These are phyloP conservation scores for Suillus luteus DNA, from an alignment of 768 basidiomycete genomes.

Conservation along the genomic window DNA sequence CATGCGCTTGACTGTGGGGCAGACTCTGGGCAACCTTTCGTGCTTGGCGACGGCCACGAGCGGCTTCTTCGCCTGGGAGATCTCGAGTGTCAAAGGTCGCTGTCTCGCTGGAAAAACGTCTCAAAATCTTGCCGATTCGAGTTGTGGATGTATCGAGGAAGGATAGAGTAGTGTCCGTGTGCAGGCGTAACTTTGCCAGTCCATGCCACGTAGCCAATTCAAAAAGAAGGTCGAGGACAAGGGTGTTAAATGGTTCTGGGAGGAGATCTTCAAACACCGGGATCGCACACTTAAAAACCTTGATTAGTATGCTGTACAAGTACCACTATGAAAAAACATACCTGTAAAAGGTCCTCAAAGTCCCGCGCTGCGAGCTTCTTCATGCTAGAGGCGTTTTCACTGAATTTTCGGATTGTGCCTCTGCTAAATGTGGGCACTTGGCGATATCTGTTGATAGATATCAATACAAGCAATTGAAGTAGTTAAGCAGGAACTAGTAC, in stretches of 20 bases:
- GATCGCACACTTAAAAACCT: conserved; percentile 27
- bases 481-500: too few species aligned
- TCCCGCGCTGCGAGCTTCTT: conserved; percentile 15
- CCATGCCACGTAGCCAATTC: conserved; percentile 23
- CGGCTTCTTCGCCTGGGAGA: conserved; percentile 34
- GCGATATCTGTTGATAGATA: conserved; percentile 13
- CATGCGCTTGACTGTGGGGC: neutral
- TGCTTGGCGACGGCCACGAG: conserved; percentile 18
- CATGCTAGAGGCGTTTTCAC: conserved; percentile 19
- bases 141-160: conserved; percentile 22
- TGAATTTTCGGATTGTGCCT: conserved; percentile 11
- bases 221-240: conserved; percentile 20
- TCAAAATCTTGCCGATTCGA: conserved; percentile 25
- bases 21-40: neutral
- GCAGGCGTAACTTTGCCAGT: conserved; percentile 18
- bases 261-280: conserved; percentile 19
- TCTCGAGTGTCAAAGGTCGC: conserved; percentile 34
- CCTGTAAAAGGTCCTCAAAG: conserved; percentile 18
- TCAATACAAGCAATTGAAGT: neutral
- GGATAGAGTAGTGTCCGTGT: conserved; percentile 17
- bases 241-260: conserved; percentile 14
- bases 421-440: conserved; percentile 17
- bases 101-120: conserved; percentile 23
- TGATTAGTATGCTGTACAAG: too few species aligned
- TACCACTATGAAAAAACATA: neutral